phyloP scores from a whole-genome alignment of 352 stramenopile genomes.

The Thraustotheca clavata region DNA sequence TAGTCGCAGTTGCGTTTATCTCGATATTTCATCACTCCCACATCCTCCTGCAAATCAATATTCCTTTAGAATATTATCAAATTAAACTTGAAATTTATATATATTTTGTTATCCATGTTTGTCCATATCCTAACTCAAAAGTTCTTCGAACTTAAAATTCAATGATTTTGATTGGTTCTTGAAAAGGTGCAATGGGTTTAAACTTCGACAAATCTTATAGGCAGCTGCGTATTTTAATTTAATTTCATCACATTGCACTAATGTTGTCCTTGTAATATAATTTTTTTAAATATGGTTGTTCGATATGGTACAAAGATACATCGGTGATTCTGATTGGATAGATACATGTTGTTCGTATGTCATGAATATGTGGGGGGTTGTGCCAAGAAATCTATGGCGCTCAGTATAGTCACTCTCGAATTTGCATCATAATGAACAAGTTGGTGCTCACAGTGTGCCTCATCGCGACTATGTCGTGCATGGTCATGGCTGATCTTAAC shows the following conservation, averaged over 20 bases:
- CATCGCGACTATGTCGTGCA: background rate
- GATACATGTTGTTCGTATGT: slow-evolving; percentile 3
- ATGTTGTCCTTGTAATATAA: no score
- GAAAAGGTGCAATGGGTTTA: background rate
- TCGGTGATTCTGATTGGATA: background rate
- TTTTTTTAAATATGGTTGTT: no score
- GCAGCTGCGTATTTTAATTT: no score
- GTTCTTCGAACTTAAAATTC: background rate
- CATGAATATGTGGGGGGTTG: background rate
- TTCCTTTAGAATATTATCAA: no score
- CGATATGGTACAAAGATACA: slow-evolving; percentile 2
- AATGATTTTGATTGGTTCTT: background rate
- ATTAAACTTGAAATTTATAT: no score
- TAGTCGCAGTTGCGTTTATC: no score
- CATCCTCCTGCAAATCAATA: no score
- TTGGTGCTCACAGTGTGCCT: slow-evolving; percentile 11
- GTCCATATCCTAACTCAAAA: no score
- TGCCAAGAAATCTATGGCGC: background rate
- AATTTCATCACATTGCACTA: no score
- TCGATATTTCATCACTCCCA: no score
- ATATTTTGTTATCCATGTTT: no score
- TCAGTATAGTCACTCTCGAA: slow-evolving; percentile 1
- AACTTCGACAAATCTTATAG: background rate
- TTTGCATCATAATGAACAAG: slow-evolving; percentile 21
- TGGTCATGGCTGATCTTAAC: background rate